Conservation (phyloP, 1,139 yeast species). For the Lipomyces yarrowii region DNA sequence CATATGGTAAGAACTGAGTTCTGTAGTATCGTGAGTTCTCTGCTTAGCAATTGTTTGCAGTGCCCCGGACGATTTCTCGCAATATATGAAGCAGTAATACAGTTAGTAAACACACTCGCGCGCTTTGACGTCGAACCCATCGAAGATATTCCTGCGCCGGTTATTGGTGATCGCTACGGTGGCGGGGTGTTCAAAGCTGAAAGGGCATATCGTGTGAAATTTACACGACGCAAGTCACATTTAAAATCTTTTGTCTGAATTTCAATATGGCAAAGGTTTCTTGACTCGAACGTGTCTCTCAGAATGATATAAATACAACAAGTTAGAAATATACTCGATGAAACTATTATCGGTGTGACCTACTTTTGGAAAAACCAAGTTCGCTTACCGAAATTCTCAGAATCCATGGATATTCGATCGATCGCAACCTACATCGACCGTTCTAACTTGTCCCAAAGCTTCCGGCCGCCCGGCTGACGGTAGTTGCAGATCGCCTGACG, state of each 20-base stretch:
- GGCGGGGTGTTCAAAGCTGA: constrained; percentile 12
- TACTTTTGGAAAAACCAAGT: too few relatives aligned
- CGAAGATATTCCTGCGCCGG: constrained; percentile 8
- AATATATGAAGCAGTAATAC: constrained; percentile 11
- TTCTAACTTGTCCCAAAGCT: too few relatives aligned
- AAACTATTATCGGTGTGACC: too few relatives aligned
- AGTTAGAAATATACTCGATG: too few relatives aligned
- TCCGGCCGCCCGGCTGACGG: too few relatives aligned
- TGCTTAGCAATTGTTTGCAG: neutral
- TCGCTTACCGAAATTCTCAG: too few relatives aligned
- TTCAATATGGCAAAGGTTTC: too few relatives aligned
- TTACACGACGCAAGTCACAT: constrained; percentile 5
- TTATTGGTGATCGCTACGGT: constrained; percentile 14
- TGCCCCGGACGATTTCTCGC: constrained; percentile 27
- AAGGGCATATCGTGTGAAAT: constrained; percentile 7
- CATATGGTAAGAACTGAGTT: constrained; percentile 9
- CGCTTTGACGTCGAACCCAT: constrained; percentile 12
- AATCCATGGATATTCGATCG: too few relatives aligned
- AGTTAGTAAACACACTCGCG: constrained; percentile 9
- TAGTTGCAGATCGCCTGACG: too few relatives aligned
- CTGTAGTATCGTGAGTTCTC: neutral
- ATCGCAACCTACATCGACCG: too few relatives aligned
- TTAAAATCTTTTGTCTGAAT: neutral
- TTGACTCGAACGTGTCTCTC: too few relatives aligned
- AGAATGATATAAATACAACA: too few relatives aligned